A percentile compares a stretch with the other conserved stretches of the same genome.
These are phyloP conservation scores for Boletus edulis DNA, from an alignment of 768 basidiomycete genomes.

Conservation along the genomic window DNA sequence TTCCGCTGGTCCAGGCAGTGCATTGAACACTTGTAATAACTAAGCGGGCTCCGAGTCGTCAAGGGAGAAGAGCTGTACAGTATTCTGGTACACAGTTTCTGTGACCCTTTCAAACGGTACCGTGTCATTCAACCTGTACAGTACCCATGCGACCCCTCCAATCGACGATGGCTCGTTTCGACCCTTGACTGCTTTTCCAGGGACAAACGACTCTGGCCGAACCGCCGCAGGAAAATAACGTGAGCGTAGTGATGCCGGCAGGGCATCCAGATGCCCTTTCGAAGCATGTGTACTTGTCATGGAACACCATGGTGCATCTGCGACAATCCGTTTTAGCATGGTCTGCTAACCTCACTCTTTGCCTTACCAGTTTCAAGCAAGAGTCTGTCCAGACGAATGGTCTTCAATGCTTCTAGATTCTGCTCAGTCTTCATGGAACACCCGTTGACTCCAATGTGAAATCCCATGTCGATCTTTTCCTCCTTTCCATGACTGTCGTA, in stretches of 20 bases:
- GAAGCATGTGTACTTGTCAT: slow-evolving; percentile 67
- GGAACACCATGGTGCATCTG: slow-evolving; percentile 76
- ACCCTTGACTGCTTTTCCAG: slow-evolving; percentile 67
- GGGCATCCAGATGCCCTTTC: slow-evolving; percentile 42
- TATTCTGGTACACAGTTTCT: slow-evolving; percentile 62
- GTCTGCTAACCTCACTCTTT: neutral
- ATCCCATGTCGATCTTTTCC: slow-evolving; percentile 67
- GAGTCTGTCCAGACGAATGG: slow-evolving; percentile 57
- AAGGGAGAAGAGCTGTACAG: slow-evolving; percentile 56
- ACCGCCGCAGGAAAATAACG: slow-evolving; percentile 51
- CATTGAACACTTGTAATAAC: no score
- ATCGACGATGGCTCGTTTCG: slow-evolving; percentile 70
- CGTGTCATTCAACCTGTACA: slow-evolving; percentile 46
- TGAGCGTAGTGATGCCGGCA: slow-evolving; percentile 45
- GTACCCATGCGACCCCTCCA: slow-evolving; percentile 72
- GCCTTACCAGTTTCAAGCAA: slow-evolving; percentile 72
- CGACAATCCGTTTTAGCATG: neutral
- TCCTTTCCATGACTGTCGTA: neutral
- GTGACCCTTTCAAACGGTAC: slow-evolving; percentile 53
- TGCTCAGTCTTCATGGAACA: slow-evolving; percentile 74
- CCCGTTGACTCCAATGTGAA: slow-evolving; percentile 61
- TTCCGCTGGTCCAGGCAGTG: no score
- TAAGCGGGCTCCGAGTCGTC: slow-evolving; percentile 33
- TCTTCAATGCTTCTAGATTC: slow-evolving; percentile 53
- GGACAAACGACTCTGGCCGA: slow-evolving; percentile 56